Evolutionary conservation across 108 stramenopile genomes (phyloP).

Genomic region (Conticribra weissflogii): DNA sequence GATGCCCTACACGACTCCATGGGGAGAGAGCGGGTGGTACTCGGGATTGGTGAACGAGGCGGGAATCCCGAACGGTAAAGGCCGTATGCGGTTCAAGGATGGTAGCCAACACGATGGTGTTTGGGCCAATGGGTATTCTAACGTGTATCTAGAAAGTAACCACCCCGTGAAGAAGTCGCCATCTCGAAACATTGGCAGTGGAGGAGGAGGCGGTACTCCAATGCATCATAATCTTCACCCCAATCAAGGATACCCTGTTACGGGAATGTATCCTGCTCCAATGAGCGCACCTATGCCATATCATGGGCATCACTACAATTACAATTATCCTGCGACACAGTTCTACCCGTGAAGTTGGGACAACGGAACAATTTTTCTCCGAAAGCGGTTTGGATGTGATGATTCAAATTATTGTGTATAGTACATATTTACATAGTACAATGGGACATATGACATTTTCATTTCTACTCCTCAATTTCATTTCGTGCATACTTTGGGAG

Average conservation of each 20-base stretch:
- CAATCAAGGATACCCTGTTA: background rate
- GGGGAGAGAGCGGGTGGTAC: constrained; percentile 59
- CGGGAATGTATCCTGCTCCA: too few species aligned
- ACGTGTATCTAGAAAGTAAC: constrained; percentile 15
- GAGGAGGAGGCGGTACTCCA: background rate
- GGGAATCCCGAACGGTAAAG: constrained; percentile 55
- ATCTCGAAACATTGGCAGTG: constrained; percentile 11
- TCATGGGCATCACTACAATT: too few species aligned
- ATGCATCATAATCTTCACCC: background rate
- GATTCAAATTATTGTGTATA: too few species aligned
- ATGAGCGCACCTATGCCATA: too few species aligned
- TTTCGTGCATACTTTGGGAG: too few species aligned
- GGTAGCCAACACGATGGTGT: constrained; percentile 15
- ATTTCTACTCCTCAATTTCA: too few species aligned
- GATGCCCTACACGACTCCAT: constrained; percentile 42
- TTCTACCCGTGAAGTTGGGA: too few species aligned
- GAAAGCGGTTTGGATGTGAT: too few species aligned
- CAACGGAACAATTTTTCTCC: too few species aligned
- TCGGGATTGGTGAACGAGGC: constrained; percentile 51
- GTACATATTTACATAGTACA: too few species aligned
- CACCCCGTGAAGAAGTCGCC: constrained; percentile 12
- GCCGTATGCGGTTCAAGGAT: constrained; percentile 55
- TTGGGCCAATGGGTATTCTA: constrained; percentile 24
- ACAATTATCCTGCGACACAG: too few species aligned
- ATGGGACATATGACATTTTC: too few species aligned